phyloP scores from a whole-genome alignment of 441 rosid species.

The Raphanus hybrid region DNA sequence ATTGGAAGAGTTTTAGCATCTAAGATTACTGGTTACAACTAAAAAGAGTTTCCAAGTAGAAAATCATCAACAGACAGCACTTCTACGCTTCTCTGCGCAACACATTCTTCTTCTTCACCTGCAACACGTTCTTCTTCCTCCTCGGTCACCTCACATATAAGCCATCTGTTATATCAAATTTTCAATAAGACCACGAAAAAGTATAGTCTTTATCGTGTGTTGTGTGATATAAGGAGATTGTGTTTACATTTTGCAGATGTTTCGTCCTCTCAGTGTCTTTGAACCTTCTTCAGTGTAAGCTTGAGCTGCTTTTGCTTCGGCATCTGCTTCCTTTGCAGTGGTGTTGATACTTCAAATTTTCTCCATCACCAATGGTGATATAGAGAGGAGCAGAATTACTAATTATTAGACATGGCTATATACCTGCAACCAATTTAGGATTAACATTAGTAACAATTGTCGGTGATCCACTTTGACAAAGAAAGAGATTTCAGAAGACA shows the following conservation, averaged over 20 bases:
- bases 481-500: no score
- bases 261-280: slow-evolving; percentile 74
- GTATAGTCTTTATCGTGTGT: slow-evolving; percentile 1
- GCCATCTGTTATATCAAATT: slow-evolving; percentile 28
- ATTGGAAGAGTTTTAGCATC: no score
- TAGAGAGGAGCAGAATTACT: not conserved
- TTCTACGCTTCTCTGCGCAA: not conserved
- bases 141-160: slow-evolving; percentile 10
- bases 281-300: slow-evolving; percentile 79
- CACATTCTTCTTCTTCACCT: not conserved
- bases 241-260: slow-evolving; percentile 55
- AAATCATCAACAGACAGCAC: slow-evolving; percentile 21
- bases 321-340: slow-evolving; percentile 77
- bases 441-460: not conserved
- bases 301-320: slow-evolving; percentile 78
- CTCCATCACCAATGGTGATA: not conserved
- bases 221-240: not conserved
- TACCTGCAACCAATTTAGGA: not conserved
- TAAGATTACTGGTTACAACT: no score
- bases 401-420: not conserved
- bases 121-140: not conserved
- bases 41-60: no score
- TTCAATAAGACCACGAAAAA: not conserved
- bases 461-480: no score
- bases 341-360: not conserved